Percentiles rank a stretch among this genome's conserved stretches.
Conservation (phyloP, 106 monocot species). For the Gastrodia elata region DNA sequence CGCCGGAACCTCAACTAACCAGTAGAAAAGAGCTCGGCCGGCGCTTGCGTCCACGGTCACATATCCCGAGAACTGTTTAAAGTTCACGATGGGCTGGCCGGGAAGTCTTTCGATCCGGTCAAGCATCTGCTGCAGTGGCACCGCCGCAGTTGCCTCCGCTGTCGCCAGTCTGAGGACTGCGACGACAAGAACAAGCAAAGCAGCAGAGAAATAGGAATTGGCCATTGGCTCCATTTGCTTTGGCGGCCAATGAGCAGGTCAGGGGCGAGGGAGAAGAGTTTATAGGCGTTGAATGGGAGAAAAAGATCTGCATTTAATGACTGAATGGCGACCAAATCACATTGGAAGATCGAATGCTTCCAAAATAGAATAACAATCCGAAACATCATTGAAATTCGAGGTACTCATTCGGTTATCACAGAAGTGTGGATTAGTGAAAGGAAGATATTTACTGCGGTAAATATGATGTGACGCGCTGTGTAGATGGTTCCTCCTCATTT, state of each 20-base stretch:
- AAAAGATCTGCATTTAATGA: background rate
- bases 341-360: background rate
- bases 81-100: slow-evolving; percentile 49
- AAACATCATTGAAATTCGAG: background rate
- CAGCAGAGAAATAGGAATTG: background rate
- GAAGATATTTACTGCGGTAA: background rate
- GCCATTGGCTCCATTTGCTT: slow-evolving; percentile 6
- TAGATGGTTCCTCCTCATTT: background rate
- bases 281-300: slow-evolving; percentile 2
- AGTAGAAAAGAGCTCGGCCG: slow-evolving; percentile 95
- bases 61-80: slow-evolving; percentile 85
- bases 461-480: background rate
- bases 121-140: slow-evolving; percentile 23
- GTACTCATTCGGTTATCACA: background rate
- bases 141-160: background rate
- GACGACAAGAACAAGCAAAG: background rate
- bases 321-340: background rate
- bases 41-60: slow-evolving; percentile 57
- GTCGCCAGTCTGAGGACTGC: background rate
- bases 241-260: background rate
- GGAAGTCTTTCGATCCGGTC: slow-evolving; percentile 69
- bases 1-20: slow-evolving; percentile 58
- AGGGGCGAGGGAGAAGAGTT: background rate
- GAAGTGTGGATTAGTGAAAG: background rate
- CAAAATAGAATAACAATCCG: background rate